A percentile compares a stretch with the other conserved stretches of the same genome.
phyloP scores from a whole-genome alignment of 805 yeast species.

The Jamesozyma lodderae region DNA sequence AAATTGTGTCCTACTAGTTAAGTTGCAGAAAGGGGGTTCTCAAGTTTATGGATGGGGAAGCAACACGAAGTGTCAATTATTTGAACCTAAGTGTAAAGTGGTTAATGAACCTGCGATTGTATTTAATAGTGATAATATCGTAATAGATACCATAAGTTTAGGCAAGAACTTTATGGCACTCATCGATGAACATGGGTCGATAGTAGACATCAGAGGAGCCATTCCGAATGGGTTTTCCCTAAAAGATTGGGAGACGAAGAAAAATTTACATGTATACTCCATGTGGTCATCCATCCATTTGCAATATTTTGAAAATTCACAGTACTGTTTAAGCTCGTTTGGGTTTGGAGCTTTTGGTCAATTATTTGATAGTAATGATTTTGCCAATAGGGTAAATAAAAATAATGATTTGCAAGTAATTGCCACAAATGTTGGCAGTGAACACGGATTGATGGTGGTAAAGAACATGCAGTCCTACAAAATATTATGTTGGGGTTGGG shows the following conservation, averaged over 20 bases:
- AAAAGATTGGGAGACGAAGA: conserved; percentile 8
- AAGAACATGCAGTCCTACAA: background rate
- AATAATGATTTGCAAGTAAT: background rate
- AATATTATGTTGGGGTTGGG: conserved; percentile 93
- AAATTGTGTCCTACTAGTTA: conserved; percentile 56
- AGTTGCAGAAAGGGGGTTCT: conserved; percentile 35
- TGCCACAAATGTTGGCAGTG: conserved; percentile 59
- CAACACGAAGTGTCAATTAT: conserved; percentile 40
- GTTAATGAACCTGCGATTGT: conserved; percentile 15
- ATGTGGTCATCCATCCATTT: conserved; percentile 83
- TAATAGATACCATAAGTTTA: conserved; percentile 15
- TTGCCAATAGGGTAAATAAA: background rate
- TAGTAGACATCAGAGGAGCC: conserved; percentile 11
- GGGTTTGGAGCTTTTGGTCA: conserved; percentile 83
- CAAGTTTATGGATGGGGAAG: conserved; percentile 42
- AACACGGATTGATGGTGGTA: conserved; percentile 56
- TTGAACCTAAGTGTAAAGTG: conserved; percentile 16
- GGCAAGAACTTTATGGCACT: conserved; percentile 25
- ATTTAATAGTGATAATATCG: conserved; percentile 3
- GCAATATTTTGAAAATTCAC: no score
- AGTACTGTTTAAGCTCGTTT: conserved; percentile 41
- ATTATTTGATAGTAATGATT: conserved; percentile 25
- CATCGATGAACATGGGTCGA: conserved; percentile 9
- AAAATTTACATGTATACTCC: conserved; percentile 8
- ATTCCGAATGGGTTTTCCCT: conserved; percentile 14